Conservation (phyloP, 306 rosid species). For the Rubus parviflorus region DNA sequence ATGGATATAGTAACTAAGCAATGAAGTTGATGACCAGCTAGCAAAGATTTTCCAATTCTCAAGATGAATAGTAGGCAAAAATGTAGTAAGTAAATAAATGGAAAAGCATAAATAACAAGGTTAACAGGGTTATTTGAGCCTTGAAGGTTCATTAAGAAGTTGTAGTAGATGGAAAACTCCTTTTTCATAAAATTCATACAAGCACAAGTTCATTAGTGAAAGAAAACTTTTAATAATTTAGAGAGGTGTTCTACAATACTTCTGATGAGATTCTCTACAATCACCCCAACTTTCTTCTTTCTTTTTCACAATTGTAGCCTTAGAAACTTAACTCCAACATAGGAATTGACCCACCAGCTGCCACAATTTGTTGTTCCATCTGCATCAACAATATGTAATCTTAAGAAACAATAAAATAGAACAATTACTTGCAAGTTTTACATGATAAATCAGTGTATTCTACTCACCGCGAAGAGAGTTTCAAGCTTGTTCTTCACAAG, state of each 20-base stretch:
- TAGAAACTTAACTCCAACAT: constrained; percentile 51
- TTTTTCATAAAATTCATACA: constrained; percentile 43
- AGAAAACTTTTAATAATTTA: constrained; percentile 35
- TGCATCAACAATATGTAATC: constrained; percentile 39
- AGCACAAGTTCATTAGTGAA: constrained; percentile 40
- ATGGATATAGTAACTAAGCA: background rate
- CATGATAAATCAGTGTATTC: constrained; percentile 5
- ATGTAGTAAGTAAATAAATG: background rate
- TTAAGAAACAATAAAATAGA: background rate
- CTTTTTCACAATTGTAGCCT: constrained; percentile 20
- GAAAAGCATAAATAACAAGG: constrained; percentile 9
- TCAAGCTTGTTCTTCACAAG: constrained; percentile 88
- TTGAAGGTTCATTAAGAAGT: constrained; percentile 14
- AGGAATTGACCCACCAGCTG: constrained; percentile 95
- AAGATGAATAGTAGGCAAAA: background rate
- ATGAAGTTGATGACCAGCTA: background rate
- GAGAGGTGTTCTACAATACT: constrained; percentile 31
- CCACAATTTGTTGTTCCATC: constrained; percentile 90
- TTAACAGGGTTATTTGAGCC: background rate
- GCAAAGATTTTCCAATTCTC: background rate
- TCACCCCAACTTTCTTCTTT: constrained; percentile 29
- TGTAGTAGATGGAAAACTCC: constrained; percentile 31
- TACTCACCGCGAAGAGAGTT: constrained; percentile 65
- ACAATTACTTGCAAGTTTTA: background rate
- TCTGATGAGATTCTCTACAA: constrained; percentile 44